phyloP scores from a whole-genome alignment of 805 yeast species.

The Metschnikowia baotianmanensis region DNA sequence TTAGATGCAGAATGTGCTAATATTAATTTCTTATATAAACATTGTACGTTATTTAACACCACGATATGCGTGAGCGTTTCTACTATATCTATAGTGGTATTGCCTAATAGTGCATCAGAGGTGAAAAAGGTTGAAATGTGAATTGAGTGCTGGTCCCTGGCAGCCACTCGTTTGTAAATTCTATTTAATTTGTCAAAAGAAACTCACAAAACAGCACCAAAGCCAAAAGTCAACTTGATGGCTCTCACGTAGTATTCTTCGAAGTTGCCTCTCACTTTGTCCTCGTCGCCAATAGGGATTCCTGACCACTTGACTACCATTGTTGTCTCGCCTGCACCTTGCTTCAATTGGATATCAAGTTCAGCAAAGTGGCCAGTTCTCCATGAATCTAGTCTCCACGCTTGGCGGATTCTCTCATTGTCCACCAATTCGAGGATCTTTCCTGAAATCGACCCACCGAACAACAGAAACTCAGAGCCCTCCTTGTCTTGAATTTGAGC shows the following conservation, averaged over 20 bases:
- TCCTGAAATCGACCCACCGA: constrained; percentile 86
- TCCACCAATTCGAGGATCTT: constrained; percentile 58
- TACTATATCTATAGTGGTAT: too few relatives aligned
- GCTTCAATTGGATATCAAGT: constrained; percentile 62
- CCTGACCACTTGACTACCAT: constrained; percentile 79
- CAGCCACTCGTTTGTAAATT: too few relatives aligned
- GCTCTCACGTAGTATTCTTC: constrained; percentile 86
- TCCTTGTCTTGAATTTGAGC: constrained; percentile 53
- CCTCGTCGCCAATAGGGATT: constrained; percentile 94
- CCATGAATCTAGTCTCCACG: constrained; percentile 92
- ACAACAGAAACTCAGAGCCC: constrained; percentile 65
- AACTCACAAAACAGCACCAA: constrained; percentile 80
- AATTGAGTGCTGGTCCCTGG: too few relatives aligned
- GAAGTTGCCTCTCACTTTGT: constrained; percentile 78
- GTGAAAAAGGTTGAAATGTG: too few relatives aligned
- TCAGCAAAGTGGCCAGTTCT: constrained; percentile 76
- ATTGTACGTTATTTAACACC: too few relatives aligned
- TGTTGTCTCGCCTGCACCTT: constrained; percentile 82
- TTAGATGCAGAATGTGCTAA: too few relatives aligned
- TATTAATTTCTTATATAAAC: too few relatives aligned
- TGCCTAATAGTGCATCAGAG: too few relatives aligned
- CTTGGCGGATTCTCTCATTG: constrained; percentile 60
- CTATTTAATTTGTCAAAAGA: neutral
- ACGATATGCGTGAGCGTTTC: too few relatives aligned
- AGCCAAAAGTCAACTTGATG: constrained; percentile 90